Evolutionary conservation across 1,284 basidiomycete species (phyloP).

Genomic region (Ganoderma lucidum): DNA sequence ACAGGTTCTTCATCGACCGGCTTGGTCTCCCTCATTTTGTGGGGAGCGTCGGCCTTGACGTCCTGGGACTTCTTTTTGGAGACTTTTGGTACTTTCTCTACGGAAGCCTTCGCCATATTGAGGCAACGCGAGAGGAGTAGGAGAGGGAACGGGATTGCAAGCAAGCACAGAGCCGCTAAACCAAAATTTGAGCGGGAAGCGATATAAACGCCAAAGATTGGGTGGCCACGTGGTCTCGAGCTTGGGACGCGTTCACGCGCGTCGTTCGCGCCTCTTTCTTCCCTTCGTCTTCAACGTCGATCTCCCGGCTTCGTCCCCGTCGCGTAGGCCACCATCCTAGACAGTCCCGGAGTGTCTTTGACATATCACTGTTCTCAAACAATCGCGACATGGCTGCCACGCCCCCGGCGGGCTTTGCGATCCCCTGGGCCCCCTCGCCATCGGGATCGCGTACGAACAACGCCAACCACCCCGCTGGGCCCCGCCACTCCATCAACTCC

Average conservation of each 20-base stretch:
- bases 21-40: conserved; percentile 18
- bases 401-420: conserved; percentile 47
- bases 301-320: conserved; percentile 9
- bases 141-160: neutral
- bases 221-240: conserved; percentile 26
- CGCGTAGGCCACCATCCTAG: neutral
- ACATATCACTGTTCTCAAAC: neutral
- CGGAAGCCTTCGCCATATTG: conserved; percentile 29
- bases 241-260: conserved; percentile 28
- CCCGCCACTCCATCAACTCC: conserved; percentile 72
- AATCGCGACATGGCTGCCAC: conserved; percentile 38
- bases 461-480: conserved; percentile 24
- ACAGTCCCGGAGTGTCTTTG: neutral
- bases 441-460: conserved; percentile 52
- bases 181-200: conserved; percentile 25
- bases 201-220: conserved; percentile 16
- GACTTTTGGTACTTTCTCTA: conserved; percentile 28
- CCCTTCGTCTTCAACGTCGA: conserved; percentile 15
- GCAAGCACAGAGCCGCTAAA: neutral
- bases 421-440: conserved; percentile 46
- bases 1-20: conserved; percentile 12
- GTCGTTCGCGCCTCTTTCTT: conserved; percentile 18
- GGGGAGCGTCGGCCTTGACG: conserved; percentile 22
- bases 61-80: conserved; percentile 31
- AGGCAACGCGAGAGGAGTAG: neutral